A percentile compares a stretch with the other conserved stretches of the same genome.
phyloP scores from a whole-genome alignment of 2,329 filamentous ascomycete genomes.

The Metarhizium guizhouense region DNA sequence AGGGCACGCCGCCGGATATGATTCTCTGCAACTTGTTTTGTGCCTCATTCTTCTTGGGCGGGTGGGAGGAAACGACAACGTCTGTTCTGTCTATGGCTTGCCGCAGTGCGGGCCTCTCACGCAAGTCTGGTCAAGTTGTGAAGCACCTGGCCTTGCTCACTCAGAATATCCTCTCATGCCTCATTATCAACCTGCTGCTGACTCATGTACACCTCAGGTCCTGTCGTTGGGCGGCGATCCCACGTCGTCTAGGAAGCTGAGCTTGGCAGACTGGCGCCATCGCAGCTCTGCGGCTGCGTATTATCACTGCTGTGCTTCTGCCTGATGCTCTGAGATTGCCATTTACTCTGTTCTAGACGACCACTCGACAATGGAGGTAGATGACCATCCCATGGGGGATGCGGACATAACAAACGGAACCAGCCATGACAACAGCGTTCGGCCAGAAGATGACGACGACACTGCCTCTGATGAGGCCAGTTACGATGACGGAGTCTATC shows the following conservation, averaged over 20 bases:
- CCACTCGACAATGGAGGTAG: slow-evolving; percentile 29
- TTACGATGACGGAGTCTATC: slow-evolving; percentile 25
- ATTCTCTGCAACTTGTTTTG: not conserved
- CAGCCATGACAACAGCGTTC: slow-evolving; percentile 9
- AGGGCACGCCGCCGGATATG: not conserved
- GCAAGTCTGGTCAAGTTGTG: not conserved
- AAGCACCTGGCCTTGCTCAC: not conserved
- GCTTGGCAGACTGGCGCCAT: not conserved
- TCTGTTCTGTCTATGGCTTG: not conserved
- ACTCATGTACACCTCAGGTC: not conserved
- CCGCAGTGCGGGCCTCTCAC: not conserved
- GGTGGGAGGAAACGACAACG: not conserved
- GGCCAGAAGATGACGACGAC: slow-evolving; percentile 19
- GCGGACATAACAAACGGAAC: slow-evolving; percentile 21
- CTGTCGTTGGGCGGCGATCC: not conserved
- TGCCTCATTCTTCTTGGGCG: not conserved
- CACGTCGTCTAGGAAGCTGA: not conserved
- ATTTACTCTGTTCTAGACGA: slow-evolving; percentile 7
- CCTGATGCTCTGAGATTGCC: not conserved
- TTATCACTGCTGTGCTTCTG: not conserved
- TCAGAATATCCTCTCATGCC: not conserved
- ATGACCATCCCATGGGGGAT: slow-evolving; percentile 35
- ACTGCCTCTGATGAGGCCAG: slow-evolving; percentile 24
- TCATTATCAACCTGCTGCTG: not conserved
- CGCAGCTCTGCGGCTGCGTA: not conserved